These are phyloP conservation scores for Beta vulgaris DNA, from an alignment of 148 eudicot species.

Conservation along the genomic window DNA sequence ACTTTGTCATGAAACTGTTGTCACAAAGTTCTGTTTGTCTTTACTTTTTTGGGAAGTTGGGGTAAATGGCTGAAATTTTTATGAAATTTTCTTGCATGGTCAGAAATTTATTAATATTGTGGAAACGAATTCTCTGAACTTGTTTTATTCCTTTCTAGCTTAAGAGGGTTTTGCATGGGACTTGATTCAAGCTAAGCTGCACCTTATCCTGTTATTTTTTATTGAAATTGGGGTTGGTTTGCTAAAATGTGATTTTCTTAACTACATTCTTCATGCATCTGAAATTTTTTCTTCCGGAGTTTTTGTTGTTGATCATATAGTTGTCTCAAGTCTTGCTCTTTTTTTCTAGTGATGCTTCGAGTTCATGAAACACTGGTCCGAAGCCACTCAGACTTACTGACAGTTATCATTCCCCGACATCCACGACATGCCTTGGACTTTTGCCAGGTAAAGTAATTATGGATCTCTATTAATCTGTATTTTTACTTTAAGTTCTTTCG, in stretches of 20 bases:
- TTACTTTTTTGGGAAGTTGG: too few species aligned
- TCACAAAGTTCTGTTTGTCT: too few species aligned
- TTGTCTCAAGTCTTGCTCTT: constrained; percentile 17
- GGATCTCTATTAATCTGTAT: not conserved
- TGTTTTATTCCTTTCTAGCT: too few species aligned
- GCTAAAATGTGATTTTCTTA: not conserved
- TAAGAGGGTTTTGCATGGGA: not conserved
- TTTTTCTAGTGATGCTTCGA: constrained; percentile 56
- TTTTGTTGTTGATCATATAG: constrained; percentile 1
- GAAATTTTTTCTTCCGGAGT: not conserved
- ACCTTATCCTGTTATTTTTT: too few species aligned
- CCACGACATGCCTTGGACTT: constrained; percentile 61
- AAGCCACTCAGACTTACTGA: constrained; percentile 51
- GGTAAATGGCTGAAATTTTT: too few species aligned
- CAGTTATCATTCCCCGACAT: constrained; percentile 79
- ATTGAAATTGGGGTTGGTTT: too few species aligned
- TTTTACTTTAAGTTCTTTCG: not conserved
- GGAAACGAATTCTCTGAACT: too few species aligned
- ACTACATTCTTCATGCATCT: not conserved
- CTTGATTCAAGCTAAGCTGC: not conserved
- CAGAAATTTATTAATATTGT: too few species aligned
- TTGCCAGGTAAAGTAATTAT: constrained; percentile 48
- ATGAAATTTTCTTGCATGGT: too few species aligned
- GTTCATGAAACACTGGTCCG: constrained; percentile 59
- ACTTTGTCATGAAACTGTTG: too few species aligned